A percentile compares a stretch with the other conserved stretches of the same genome.
Evolutionary conservation across 2,329 filamentous ascomycete genomes (phyloP).

Genomic region (Leptographium wingfieldii): DNA sequence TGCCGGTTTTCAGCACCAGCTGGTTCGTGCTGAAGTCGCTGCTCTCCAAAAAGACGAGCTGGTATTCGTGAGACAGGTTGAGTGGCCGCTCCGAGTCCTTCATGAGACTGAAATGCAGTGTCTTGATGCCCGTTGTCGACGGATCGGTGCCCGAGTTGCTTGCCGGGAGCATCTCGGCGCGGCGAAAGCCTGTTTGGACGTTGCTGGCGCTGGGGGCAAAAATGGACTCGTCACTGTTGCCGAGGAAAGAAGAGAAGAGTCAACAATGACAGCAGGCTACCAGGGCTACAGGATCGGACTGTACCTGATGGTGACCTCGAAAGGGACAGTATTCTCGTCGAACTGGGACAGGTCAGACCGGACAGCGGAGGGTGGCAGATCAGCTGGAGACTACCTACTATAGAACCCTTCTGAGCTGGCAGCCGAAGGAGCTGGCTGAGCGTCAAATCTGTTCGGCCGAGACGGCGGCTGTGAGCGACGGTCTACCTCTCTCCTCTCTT

Average conservation of each 20-base stretch:
- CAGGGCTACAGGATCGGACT: not conserved
- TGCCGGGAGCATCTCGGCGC: conserved; percentile 41
- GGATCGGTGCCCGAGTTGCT: conserved; percentile 36
- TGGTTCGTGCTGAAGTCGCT: conserved; percentile 36
- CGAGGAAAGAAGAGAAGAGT: conserved; percentile 1
- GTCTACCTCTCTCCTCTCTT: not conserved
- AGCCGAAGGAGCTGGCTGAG: conserved; percentile 39
- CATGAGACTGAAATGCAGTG: conserved; percentile 47
- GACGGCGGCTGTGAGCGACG: not conserved
- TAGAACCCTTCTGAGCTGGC: conserved; percentile 25
- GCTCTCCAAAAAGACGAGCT: conserved; percentile 38
- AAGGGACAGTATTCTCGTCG: conserved; percentile 28
- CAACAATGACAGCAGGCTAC: not conserved
- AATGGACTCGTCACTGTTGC: conserved; percentile 37
- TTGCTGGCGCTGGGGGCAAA: conserved; percentile 37
- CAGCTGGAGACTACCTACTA: conserved; percentile 19
- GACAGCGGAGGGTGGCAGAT: not conserved
- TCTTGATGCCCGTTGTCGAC: conserved; percentile 43
- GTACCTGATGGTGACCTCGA: conserved; percentile 42
- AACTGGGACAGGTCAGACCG: conserved; percentile 21
- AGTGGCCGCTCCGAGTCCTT: conserved; percentile 38
- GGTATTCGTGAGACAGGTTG: conserved; percentile 49
- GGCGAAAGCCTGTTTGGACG: conserved; percentile 46
- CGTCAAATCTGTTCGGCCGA: conserved; percentile 24
- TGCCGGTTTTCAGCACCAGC: conserved; percentile 42